Evolutionary conservation across 352 stramenopile genomes (phyloP).

Genomic region (Plasmopara muralis): DNA sequence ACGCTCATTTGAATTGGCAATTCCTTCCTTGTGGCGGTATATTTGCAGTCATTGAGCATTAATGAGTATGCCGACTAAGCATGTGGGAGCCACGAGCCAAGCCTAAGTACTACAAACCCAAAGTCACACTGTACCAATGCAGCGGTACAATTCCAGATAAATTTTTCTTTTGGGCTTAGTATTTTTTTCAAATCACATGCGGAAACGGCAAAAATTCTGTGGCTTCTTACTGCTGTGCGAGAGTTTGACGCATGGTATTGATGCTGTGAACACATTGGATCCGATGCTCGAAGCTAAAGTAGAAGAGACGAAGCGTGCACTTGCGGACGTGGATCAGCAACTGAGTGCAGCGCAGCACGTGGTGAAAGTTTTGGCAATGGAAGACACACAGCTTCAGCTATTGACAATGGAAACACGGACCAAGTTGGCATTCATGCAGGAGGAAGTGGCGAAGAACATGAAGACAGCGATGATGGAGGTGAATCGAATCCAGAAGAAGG

Average conservation of each 20-base stretch:
- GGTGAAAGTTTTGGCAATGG: conserved; percentile 18
- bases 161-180: too few species aligned
- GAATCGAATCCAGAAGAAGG: neutral
- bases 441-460: conserved; percentile 14
- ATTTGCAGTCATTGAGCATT: too few species aligned
- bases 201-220: neutral
- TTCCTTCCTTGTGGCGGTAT: too few species aligned
- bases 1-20: too few species aligned
- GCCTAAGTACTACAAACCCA: too few species aligned
- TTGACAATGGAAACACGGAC: conserved; percentile 16
- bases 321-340: conserved; percentile 17
- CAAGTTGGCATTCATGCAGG: conserved; percentile 9
- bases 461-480: conserved; percentile 6
- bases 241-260: neutral
- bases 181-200: too few species aligned
- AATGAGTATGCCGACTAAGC: too few species aligned
- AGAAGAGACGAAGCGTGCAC: conserved; percentile 13
- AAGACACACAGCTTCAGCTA: conserved; percentile 19
- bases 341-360: conserved; percentile 14
- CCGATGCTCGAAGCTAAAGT: conserved; percentile 1
- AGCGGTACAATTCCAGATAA: too few species aligned
- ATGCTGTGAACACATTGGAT: conserved; percentile 1
- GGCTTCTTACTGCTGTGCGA: conserved; percentile 7
- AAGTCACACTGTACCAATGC: too few species aligned
- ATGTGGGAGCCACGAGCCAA: too few species aligned